Conservation (phyloP, 768 basidiomycete species). For the Tulasnella sp. region DNA sequence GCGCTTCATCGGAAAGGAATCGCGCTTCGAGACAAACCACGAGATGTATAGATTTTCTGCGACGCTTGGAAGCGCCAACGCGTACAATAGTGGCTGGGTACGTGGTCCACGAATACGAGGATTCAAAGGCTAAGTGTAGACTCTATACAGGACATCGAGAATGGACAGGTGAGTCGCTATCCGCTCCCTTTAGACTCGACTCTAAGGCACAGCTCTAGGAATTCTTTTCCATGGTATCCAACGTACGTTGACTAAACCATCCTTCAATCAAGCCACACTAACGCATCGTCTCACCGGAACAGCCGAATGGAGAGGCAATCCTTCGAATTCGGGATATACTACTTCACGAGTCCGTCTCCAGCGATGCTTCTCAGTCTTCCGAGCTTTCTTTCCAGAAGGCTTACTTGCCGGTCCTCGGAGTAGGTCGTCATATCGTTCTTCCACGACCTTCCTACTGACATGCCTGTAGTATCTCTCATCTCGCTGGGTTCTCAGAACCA, state of each 20-base stretch:
- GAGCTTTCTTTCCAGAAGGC: constrained; percentile 54
- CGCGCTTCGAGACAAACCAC: constrained; percentile 35
- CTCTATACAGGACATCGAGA: constrained; percentile 35
- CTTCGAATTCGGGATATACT: constrained; percentile 46
- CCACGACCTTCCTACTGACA: not conserved
- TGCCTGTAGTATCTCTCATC: constrained; percentile 47
- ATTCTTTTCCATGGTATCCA: constrained; percentile 36
- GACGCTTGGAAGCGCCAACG: constrained; percentile 22
- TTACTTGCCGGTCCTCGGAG: constrained; percentile 46
- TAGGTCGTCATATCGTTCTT: constrained; percentile 23
- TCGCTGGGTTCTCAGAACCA: not conserved
- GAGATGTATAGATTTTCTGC: constrained; percentile 42
- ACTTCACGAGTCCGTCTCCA: constrained; percentile 39
- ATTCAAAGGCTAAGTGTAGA: constrained; percentile 22
- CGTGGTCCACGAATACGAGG: constrained; percentile 25
- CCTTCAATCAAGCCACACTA: not conserved
- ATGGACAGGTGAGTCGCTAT: constrained; percentile 41
- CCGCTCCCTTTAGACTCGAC: not conserved
- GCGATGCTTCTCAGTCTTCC: constrained; percentile 31
- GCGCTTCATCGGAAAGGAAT: constrained; percentile 29
- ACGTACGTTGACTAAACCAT: constrained; percentile 28
- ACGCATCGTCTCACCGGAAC: constrained; percentile 28
- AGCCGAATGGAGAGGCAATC: constrained; percentile 38
- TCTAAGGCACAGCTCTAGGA: constrained; percentile 29
- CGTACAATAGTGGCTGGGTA: constrained; percentile 27